phyloP scores from a whole-genome alignment of 495 filamentous ascomycete genomes.

The Delitschia confertaspora region DNA sequence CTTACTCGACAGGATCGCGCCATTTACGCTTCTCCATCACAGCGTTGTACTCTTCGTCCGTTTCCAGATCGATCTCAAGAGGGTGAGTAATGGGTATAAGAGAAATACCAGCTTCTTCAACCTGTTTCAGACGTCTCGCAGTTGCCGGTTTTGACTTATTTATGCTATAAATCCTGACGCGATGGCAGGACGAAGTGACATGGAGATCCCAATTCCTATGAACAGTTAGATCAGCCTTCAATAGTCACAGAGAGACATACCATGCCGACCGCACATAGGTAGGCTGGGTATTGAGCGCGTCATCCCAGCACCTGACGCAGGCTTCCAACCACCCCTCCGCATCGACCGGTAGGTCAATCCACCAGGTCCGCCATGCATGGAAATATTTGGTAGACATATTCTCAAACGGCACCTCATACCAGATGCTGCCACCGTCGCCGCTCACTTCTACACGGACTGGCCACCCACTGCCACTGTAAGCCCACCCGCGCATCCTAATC shows the following conservation, averaged over 20 bases:
- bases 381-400: conserved; percentile 47
- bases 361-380: conserved; percentile 48
- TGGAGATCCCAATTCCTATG: conserved; percentile 53
- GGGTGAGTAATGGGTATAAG: conserved; percentile 27
- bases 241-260: conserved; percentile 9
- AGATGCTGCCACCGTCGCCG: conserved; percentile 48
- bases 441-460: conserved; percentile 50
- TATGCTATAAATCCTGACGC: conserved; percentile 55
- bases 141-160: conserved; percentile 46
- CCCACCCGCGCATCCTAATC: conserved; percentile 49
- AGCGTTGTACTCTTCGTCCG: conserved; percentile 24
- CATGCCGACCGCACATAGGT: conserved; percentile 37
- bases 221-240: conserved; percentile 5
- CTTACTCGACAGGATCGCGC: conserved; percentile 25
- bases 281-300: conserved; percentile 47
- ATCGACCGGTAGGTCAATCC: conserved; percentile 46
- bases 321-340: conserved; percentile 53
- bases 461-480: conserved; percentile 54
- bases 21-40: conserved; percentile 23
- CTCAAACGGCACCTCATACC: conserved; percentile 48
- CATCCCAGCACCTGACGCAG: conserved; percentile 50
- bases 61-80: conserved; percentile 25
- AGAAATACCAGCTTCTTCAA: conserved; percentile 40
- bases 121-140: conserved; percentile 39
- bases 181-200: conserved; percentile 56